Evolutionary conservation across 345 rosid species (phyloP).

Genomic region (Salix suchowensis): DNA sequence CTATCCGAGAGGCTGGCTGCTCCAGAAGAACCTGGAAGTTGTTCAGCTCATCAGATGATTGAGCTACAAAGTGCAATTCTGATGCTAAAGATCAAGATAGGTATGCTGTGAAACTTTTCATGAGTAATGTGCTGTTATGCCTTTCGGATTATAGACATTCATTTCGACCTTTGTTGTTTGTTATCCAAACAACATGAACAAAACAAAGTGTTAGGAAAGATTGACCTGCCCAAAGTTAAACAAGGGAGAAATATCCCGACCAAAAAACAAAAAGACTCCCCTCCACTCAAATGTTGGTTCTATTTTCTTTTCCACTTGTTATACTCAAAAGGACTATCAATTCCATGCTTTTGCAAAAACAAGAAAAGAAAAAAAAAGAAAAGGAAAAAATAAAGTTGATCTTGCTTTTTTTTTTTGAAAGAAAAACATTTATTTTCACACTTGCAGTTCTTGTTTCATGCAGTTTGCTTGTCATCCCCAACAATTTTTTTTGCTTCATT

Average conservation of each 20-base stretch:
- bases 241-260: no score
- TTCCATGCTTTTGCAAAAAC: neutral
- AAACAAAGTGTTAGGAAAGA: no score
- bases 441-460: constrained; percentile 9
- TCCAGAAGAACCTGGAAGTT: constrained; percentile 62
- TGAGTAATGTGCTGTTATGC: no score
- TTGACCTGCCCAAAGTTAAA: no score
- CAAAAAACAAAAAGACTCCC: no score
- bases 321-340: neutral
- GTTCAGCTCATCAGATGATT: constrained; percentile 40
- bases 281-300: neutral
- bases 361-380: no score
- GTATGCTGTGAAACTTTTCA: constrained; percentile 15
- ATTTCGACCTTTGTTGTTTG: no score
- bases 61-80: constrained; percentile 15
- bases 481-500: constrained; percentile 9
- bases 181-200: no score
- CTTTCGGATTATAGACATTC: no score
- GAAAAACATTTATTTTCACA: neutral
- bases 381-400: no score
- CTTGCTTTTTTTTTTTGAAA: neutral
- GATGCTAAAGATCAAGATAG: constrained; percentile 16
- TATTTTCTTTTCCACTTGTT: neutral
- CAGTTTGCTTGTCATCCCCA: neutral
- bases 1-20: constrained; percentile 74